Conservation (phyloP, 2,329 filamentous ascomycete species). For the Colletotrichum phormii region DNA sequence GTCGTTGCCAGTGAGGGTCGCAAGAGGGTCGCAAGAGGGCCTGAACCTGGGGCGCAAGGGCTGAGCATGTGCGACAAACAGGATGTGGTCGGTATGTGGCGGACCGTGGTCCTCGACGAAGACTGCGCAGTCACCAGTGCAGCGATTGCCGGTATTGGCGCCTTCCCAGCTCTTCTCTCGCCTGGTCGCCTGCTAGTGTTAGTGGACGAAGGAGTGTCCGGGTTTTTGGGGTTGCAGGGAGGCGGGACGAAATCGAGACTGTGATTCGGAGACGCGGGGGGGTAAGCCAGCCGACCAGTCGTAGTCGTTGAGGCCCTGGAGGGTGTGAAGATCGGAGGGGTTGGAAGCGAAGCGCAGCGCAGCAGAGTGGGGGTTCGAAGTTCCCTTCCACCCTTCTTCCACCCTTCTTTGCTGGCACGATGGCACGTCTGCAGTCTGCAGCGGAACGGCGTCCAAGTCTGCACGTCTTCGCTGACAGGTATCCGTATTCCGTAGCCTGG, state of each 20-base stretch:
- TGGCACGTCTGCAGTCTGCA: not conserved
- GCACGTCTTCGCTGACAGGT: not conserved
- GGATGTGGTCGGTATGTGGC: constrained; percentile 4
- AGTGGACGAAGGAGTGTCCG: not conserved
- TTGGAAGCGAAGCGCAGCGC: constrained; percentile 4
- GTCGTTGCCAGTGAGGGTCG: not conserved
- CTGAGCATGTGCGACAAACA: not conserved
- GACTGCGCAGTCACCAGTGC: not conserved
- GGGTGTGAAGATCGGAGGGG: constrained; percentile 24
- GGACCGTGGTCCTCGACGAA: constrained; percentile 7
- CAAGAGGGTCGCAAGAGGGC: not conserved
- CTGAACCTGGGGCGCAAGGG: not conserved
- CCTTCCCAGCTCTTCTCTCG: constrained; percentile 20
- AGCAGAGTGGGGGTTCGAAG: constrained; percentile 5
- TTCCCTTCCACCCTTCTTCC: not conserved
- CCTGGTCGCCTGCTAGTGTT: not conserved
- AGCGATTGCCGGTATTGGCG: constrained; percentile 23
- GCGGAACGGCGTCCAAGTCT: constrained; percentile 2
- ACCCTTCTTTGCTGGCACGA: not conserved
- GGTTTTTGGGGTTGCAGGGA: constrained; percentile 1
- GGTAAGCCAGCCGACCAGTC: constrained; percentile 16
- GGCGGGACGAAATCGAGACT: not conserved
- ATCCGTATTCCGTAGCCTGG: not conserved
- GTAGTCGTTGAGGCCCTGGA: not conserved
- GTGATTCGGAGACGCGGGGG: constrained; percentile 4